Evolutionary conservation across 495 filamentous ascomycete genomes (phyloP).

Genomic region (Polyplosphaeria fusca): DNA sequence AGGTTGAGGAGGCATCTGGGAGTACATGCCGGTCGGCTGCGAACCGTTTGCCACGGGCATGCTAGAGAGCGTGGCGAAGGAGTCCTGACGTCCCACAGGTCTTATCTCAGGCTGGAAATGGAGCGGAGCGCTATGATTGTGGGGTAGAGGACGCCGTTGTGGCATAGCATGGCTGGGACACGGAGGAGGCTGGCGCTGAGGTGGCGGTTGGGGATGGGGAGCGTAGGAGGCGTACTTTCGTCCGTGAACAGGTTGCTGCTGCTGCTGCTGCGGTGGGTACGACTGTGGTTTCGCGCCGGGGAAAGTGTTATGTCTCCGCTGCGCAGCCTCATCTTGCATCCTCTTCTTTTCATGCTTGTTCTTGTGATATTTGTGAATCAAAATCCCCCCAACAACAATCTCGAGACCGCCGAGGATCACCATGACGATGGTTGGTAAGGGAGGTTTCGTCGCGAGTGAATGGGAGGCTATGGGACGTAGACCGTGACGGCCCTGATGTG

Average conservation of each 20-base stretch:
- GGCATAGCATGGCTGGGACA: background rate
- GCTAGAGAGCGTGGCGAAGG: slow-evolving; percentile 21
- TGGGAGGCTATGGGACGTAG: background rate
- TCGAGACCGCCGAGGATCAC: slow-evolving; percentile 28
- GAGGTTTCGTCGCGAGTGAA: no score
- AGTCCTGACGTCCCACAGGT: slow-evolving; percentile 16
- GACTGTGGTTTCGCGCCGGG: slow-evolving; percentile 18
- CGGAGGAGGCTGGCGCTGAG: slow-evolving; percentile 8
- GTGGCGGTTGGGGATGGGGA: slow-evolving; percentile 2
- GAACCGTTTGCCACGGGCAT: slow-evolving; percentile 27
- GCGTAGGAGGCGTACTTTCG: slow-evolving; percentile 21
- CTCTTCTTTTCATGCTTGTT: slow-evolving; percentile 26
- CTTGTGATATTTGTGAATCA: slow-evolving; percentile 26
- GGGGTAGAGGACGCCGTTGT: background rate
- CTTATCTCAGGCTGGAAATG: slow-evolving; percentile 16
- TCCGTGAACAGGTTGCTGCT: background rate
- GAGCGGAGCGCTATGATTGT: background rate
- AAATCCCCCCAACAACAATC: slow-evolving; percentile 23
- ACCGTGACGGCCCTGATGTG: background rate
- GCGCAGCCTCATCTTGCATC: slow-evolving; percentile 10
- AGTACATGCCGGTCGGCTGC: background rate
- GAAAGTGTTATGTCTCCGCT: slow-evolving; percentile 17
- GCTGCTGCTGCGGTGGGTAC: slow-evolving; percentile 3
- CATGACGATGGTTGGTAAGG: no score
- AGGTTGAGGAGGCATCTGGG: slow-evolving; percentile 8